Evolutionary conservation across 2,329 filamentous ascomycete species (phyloP), one percentile per base, ranked within the genome.

Genomic region (Hortaea werneckii): DNA sequence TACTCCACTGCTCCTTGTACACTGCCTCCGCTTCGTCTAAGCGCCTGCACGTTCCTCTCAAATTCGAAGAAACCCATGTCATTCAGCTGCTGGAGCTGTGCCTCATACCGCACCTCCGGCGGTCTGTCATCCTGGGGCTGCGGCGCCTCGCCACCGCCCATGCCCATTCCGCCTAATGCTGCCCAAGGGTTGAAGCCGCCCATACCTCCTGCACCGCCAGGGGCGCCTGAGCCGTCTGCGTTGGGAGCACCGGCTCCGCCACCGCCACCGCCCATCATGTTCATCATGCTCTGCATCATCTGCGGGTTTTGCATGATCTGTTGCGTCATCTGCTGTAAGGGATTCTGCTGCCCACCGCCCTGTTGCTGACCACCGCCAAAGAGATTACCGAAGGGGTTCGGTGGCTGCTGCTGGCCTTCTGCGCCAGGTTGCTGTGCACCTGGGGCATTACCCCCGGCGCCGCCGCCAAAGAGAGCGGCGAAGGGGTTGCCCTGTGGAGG

Each of bases 21-120:
- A 63, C 86, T 95, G 8, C 92, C 92, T 6, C 92, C 92, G 49
- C 86, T 87, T 58, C 90, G 78, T 65, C 90, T 77, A 59, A 98
- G 70, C 5, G 92, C 92, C 46, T 85, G 81, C 29, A 98, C 80
- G 57, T 98, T 98, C 56, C 85, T 74, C 43, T 98, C 90, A 60
- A 96, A 98, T 62, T 98, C 89, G 63, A 81, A 95, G 69, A 98
- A 98, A 3, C 92, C 92, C 92, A 98, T 98, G 54, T 96, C 92
- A 65, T 98, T 98, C 51, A 98, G 71, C 68, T 96, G 88, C 49
- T 87, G 76, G 42, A 98, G 72, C 67, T 98, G 90, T 29, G 86
- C 82, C 2, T 85, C 88, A 58, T 95, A 98, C 48, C 87, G 75
- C 67, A 96, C 92, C 72, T 98, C 92, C 0, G 92, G 90, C 4